Conservation (phyloP, 495 filamentous ascomycete genomes). For the Neurospora sp. region DNA sequence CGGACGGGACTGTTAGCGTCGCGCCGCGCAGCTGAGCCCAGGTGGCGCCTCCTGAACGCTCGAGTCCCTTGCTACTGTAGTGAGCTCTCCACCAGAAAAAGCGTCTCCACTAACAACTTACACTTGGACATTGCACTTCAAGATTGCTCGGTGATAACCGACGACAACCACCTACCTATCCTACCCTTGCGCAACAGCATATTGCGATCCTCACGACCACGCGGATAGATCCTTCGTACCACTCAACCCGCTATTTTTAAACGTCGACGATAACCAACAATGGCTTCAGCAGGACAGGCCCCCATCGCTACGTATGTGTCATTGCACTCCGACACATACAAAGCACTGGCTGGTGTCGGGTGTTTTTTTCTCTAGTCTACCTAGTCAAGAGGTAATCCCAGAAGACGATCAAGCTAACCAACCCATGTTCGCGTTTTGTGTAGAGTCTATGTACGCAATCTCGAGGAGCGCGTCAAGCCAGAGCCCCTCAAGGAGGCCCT, state of each 20-base stretch:
- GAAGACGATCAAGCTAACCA: slow-evolving; percentile 6
- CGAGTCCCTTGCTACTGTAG: not conserved
- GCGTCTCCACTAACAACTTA: not conserved
- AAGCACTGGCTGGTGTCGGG: slow-evolving; percentile 8
- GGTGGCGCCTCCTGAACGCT: not conserved
- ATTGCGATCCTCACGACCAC: not conserved
- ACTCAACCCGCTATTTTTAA: not conserved
- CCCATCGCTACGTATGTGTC: slow-evolving; percentile 53
- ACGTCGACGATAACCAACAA: slow-evolving; percentile 8
- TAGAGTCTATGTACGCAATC: slow-evolving; percentile 71
- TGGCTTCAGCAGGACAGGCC: slow-evolving; percentile 27
- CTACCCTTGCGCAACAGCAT: not conserved
- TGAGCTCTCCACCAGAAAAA: not conserved
- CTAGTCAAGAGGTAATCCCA: not conserved
- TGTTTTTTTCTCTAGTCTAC: not conserved
- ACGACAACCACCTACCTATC: not conserved
- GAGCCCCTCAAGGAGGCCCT: slow-evolving; percentile 67
- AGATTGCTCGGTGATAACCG: not conserved
- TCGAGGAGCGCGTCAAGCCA: slow-evolving; percentile 86
- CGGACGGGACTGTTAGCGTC: not conserved
- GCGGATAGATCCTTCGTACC: not conserved
- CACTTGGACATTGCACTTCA: not conserved
- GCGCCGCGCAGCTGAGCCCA: not conserved
- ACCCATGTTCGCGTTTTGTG: slow-evolving; percentile 7
- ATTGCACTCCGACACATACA: slow-evolving; percentile 55